phyloP scores from a whole-genome alignment of 2,329 filamentous ascomycete species.

The Nemania diffusa region DNA sequence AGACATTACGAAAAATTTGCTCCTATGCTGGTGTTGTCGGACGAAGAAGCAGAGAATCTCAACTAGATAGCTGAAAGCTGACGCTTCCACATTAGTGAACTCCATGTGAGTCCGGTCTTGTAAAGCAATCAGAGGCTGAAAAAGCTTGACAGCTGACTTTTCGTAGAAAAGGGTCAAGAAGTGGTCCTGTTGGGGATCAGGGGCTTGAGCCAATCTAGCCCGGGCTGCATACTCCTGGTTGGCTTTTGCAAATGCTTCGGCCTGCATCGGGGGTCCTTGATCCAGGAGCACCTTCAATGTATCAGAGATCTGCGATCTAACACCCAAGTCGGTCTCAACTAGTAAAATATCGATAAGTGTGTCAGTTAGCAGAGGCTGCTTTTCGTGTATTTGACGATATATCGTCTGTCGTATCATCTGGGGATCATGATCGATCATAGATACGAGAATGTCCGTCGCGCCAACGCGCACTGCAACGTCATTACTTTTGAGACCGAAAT shows the following conservation, averaged over 20 bases:
- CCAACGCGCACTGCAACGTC: constrained; percentile 89
- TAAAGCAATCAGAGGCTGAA: constrained; percentile 85
- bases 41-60: constrained; percentile 96
- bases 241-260: constrained; percentile 69
- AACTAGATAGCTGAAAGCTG: constrained; percentile 89
- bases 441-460: constrained; percentile 91
- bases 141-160: constrained; percentile 83
- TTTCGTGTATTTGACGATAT: constrained; percentile 90
- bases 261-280: constrained; percentile 62
- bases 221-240: constrained; percentile 77
- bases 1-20: constrained; percentile 86
- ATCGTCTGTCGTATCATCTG: constrained; percentile 94
- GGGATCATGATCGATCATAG: constrained; percentile 94
- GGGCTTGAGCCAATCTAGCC: constrained; percentile 55
- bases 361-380: constrained; percentile 86
- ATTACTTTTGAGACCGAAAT: constrained; percentile 86
- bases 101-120: constrained; percentile 75
- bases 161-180: constrained; percentile 94
- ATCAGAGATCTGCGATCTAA: constrained; percentile 95
- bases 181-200: constrained; percentile 80
- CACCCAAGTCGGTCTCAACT: constrained; percentile 90
- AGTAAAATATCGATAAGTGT: constrained; percentile 91
- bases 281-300: constrained; percentile 94
- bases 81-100: constrained; percentile 84
- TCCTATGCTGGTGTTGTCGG: constrained; percentile 85